Evolutionary conservation across 352 stramenopile genomes (phyloP).

Genomic region (Pythium graminicola): DNA sequence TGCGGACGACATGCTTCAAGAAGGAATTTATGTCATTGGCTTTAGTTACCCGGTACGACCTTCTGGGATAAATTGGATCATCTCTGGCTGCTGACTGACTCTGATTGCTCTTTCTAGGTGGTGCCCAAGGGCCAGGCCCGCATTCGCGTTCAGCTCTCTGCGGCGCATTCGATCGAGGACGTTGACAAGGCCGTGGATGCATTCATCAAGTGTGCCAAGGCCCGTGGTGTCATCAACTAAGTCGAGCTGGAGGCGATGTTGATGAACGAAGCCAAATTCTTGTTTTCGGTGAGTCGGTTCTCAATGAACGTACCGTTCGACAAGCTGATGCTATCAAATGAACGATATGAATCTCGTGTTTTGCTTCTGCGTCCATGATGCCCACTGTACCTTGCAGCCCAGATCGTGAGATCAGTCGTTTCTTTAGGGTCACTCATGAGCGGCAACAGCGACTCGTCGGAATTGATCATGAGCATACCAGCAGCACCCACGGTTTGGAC

Average conservation of each 20-base stretch:
- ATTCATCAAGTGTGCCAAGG: slow-evolving; percentile 89
- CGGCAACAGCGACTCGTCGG: slow-evolving; percentile 50
- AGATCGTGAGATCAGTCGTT: slow-evolving; percentile 42
- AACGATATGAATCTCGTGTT: background rate
- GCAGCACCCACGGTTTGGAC: slow-evolving; percentile 42
- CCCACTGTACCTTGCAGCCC: slow-evolving; percentile 41
- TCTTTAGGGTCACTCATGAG: slow-evolving; percentile 62
- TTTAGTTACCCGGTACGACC: slow-evolving; percentile 88
- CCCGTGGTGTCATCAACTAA: slow-evolving; percentile 54
- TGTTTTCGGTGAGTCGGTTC: slow-evolving; percentile 38
- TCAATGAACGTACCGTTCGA: slow-evolving; percentile 40
- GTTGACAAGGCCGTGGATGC: slow-evolving; percentile 88
- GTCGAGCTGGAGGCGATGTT: slow-evolving; percentile 23
- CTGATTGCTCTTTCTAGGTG: slow-evolving; percentile 37
- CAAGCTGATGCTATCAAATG: slow-evolving; percentile 31
- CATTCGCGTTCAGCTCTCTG: slow-evolving; percentile 90
- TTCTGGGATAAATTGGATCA: background rate
- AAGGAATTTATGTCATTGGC: slow-evolving; percentile 93
- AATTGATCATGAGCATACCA: slow-evolving; percentile 63
- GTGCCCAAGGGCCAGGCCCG: slow-evolving; percentile 89
- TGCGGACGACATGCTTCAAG: slow-evolving; percentile 89
- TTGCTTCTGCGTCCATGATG: background rate
- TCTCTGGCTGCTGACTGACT: background rate
- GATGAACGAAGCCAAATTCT: slow-evolving; percentile 50
- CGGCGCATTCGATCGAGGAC: slow-evolving; percentile 88